These are phyloP conservation scores for Colletotrichum sp. DNA, from an alignment of 2,329 filamentous ascomycete species.

Conservation along the genomic window DNA sequence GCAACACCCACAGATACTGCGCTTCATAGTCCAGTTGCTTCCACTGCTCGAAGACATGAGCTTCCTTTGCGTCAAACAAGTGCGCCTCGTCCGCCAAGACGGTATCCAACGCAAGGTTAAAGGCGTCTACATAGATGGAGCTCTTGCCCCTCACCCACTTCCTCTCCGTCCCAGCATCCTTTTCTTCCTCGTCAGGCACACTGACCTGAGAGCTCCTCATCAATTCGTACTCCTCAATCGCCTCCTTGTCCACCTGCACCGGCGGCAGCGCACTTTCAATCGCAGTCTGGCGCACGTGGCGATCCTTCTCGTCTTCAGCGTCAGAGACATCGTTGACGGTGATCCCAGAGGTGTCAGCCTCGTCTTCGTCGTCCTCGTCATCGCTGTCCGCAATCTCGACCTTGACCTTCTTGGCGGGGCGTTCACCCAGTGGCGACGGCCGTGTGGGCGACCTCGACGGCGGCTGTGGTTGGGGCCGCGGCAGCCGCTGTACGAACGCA, in stretches of 20 bases:
- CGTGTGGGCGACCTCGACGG: slow-evolving; percentile 6
- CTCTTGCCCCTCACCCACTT: slow-evolving; percentile 77
- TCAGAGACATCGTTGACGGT: slow-evolving; percentile 24
- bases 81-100: slow-evolving; percentile 89
- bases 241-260: slow-evolving; percentile 69
- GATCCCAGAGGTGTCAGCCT: slow-evolving; percentile 33
- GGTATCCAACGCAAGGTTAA: slow-evolving; percentile 89
- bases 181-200: slow-evolving; percentile 38
- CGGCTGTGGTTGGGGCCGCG: slow-evolving; percentile 14
- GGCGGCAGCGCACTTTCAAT: slow-evolving; percentile 75
- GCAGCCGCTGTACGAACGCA: slow-evolving; percentile 37
- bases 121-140: slow-evolving; percentile 96
- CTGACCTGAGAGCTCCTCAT: slow-evolving; percentile 61
- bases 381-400: slow-evolving; percentile 24
- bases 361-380: slow-evolving; percentile 22
- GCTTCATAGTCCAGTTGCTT: slow-evolving; percentile 76
- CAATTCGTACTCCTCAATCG: slow-evolving; percentile 80
- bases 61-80: slow-evolving; percentile 83
- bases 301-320: slow-evolving; percentile 26
- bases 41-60: slow-evolving; percentile 79
- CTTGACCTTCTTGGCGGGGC: slow-evolving; percentile 39
- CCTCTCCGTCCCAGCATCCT: slow-evolving; percentile 10
- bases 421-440: slow-evolving; percentile 24
- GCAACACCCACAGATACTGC: slow-evolving; percentile 79
- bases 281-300: slow-evolving; percentile 56